Base-by-base conservation (phyloP, 1,139 yeast species). In the Kodamaea sp. region DNA sequence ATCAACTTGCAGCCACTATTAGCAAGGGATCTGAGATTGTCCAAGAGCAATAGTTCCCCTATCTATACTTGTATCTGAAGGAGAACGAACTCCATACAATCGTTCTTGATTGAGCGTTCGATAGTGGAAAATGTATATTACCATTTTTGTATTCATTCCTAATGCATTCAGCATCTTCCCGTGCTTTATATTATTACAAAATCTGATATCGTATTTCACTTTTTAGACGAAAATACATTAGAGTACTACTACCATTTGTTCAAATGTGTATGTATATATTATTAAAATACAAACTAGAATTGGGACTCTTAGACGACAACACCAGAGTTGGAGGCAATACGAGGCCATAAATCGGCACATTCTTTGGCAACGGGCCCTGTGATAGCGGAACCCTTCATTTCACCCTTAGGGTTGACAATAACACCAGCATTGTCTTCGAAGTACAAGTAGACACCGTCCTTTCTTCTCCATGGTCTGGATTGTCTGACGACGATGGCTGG, bases 341-440 rank as follows among this genome's bases (percentile, higher is more conserved):
- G 90, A 73, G 99, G 99, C 99, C 99, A 94, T 75, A 94, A 86
- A 71, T 94, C 99, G 71, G 99, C 98, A 80, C 98, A 92, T 81
- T 94, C 99, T 82, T 92, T 94, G 74, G 97, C 98, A 68, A 94
- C 99, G 64, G 99, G 98, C 75, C 99, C 99, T 66, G 98, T 94
- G 71, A 94, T 92, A 66, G 98, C 98, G 59, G 98, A 94, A 77
- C 99, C 99, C 83, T 94, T 94, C 98, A 94, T 94, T 79, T 94
- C 99, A 81, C 99, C 99, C 92, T 94, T 94, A 70, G 99, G 98
- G 80, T 94, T 94, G 70, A 92, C 98, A 68, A 94, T 94, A 73
- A 94, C 99, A 84, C 99, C 99, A 55, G 99, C 99, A 70, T 94
- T 94, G 79, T 94, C 99, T 83, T 94, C 99, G 64, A 94, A 94